Percentiles rank a stretch among this genome's conserved stretches.
phyloP scores from a whole-genome alignment of 2,329 filamentous ascomycete species.

The Colletotrichum cereale region DNA sequence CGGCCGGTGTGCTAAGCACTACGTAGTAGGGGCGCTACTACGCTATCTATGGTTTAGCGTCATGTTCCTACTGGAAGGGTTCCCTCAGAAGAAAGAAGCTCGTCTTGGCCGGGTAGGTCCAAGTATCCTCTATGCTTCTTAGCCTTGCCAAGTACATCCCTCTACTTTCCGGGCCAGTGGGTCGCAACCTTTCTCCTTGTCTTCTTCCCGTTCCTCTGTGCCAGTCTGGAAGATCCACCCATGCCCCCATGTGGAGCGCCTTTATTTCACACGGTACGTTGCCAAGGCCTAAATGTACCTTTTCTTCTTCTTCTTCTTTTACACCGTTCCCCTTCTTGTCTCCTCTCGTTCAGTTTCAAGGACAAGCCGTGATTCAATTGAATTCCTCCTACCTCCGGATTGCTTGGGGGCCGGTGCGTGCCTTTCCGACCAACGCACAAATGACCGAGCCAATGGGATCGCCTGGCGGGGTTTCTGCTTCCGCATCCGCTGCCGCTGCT shows the following conservation, averaged over 20 bases:
- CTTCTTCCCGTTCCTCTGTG: not conserved
- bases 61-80: constrained; percentile 25
- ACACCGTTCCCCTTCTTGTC: not conserved
- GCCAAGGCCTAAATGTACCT: constrained; percentile 6
- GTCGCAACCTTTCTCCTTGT: not conserved
- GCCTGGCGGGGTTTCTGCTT: not conserved
- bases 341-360: not conserved
- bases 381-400: not conserved
- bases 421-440: not conserved
- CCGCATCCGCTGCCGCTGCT: not conserved
- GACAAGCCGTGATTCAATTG: not conserved
- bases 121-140: constrained; percentile 1
- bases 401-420: not conserved
- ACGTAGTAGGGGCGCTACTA: constrained; percentile 18
- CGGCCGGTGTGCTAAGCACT: constrained; percentile 2
- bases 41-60: constrained; percentile 22
- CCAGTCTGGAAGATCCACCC: not conserved
- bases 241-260: not conserved
- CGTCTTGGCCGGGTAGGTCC: constrained; percentile 9
- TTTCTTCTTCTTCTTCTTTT: not conserved
- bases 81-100: constrained; percentile 33
- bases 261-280: constrained; percentile 1
- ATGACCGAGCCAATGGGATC: not conserved
- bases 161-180: constrained; percentile 8
- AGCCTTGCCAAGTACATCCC: constrained; percentile 9